These are phyloP conservation scores for Puccinia hordei DNA, from an alignment of 1,284 basidiomycete species.

Conservation along the genomic window DNA sequence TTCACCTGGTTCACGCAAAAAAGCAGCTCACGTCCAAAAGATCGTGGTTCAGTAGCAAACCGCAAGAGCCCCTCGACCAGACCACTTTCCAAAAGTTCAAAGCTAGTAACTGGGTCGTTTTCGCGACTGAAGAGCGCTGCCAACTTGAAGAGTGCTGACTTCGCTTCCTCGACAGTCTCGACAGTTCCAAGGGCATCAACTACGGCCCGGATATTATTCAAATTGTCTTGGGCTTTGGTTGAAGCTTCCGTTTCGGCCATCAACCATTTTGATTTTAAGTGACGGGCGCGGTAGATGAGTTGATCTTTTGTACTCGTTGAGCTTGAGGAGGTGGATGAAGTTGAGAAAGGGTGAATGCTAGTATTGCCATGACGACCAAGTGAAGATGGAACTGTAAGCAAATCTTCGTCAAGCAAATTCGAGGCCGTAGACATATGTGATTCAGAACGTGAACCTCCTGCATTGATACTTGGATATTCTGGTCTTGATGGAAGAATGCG, in stretches of 20 bases:
- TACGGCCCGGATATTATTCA: slow-evolving; percentile 65
- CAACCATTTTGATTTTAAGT: slow-evolving; percentile 35
- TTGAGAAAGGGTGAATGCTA: slow-evolving; percentile 33
- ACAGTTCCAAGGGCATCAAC: slow-evolving; percentile 68
- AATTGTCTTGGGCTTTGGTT: slow-evolving; percentile 65
- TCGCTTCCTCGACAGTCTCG: slow-evolving; percentile 69
- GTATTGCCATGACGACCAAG: slow-evolving; percentile 11
- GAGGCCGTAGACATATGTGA: slow-evolving; percentile 13
- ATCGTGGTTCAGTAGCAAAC: slow-evolving; percentile 73
- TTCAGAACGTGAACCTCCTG: slow-evolving; percentile 28
- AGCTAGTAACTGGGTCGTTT: slow-evolving; percentile 79
- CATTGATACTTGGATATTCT: slow-evolving; percentile 43
- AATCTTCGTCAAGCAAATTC: slow-evolving; percentile 16
- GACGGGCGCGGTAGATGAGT: slow-evolving; percentile 51
- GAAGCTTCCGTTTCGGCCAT: slow-evolving; percentile 43
- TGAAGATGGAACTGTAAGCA: slow-evolving; percentile 18
- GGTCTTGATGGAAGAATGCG: slow-evolving; percentile 61
- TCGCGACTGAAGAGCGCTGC: slow-evolving; percentile 76
- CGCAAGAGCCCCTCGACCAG: slow-evolving; percentile 82
- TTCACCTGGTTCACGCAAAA: slow-evolving; percentile 12
- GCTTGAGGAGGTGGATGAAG: slow-evolving; percentile 16
- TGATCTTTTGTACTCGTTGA: slow-evolving; percentile 40
- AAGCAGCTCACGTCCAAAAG: slow-evolving; percentile 62
- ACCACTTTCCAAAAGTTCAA: slow-evolving; percentile 90
- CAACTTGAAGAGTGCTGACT: slow-evolving; percentile 70